Evolutionary conservation across 2,329 filamentous ascomycete species (phyloP), one percentile per base, ranked within the genome.

Genomic region (Aureobasidium subglaciale): DNA sequence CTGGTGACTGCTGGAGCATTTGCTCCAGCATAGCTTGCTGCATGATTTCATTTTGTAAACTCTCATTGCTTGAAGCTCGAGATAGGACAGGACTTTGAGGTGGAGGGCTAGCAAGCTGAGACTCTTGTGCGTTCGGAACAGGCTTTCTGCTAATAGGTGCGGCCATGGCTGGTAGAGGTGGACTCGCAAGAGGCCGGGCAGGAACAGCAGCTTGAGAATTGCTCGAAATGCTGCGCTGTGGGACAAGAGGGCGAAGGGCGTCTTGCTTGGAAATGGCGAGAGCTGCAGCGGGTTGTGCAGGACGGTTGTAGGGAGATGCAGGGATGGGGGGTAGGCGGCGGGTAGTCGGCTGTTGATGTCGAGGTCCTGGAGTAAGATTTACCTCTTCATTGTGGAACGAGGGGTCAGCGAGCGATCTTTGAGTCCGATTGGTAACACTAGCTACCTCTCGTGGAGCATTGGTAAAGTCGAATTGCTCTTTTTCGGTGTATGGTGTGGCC

Each of bases 391-490:
- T 77, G 71, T 76, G 76, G 63, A 74, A 71, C 68, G 72, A 71
- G 65, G 74, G 66, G 73, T 83, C 80, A 78, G 79, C 75, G 76
- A 73, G 73, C 64, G 73, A 75, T 67, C 76, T 49, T 37, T 52
- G 43, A 27, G 54, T 50, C 27, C 30, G 10, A 40, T 55, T 65
- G 66, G 73, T 67, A 67, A 75, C 53, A 46, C 58, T 75, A 67
- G 69, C 71, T 69, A 73, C 75, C 56, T 59, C 58, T 56, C 50
- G 52, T 38, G 57, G 38, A 56, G 53, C 53, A 41, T 54, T 24
- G 66, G 57, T 64, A 62, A 55, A 64, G 62, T 63, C 64, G 68
- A 57, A 63, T 64, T 59, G 62, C 63, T 59, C 62, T 65, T 55
- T 69, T 64, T 63, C 56, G 35, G 43, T 30, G 35, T 56, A 53